Conservation (phyloP, 805 yeast species). For the Pichia occidentalis region DNA sequence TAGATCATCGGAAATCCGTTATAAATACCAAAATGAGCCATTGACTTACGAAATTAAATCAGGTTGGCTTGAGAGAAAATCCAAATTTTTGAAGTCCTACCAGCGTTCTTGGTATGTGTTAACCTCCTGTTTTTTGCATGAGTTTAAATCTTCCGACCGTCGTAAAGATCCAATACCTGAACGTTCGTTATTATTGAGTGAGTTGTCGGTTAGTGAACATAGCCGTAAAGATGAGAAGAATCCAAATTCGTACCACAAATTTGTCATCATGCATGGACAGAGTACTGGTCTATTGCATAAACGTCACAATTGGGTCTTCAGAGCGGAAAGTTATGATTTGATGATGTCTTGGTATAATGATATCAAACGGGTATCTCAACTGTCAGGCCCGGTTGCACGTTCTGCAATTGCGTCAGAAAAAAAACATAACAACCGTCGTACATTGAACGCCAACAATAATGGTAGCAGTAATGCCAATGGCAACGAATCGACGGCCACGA, state of each 20-base stretch:
- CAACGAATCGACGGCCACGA: conserved; percentile 27
- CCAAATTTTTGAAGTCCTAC: conserved; percentile 88
- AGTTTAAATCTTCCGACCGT: conserved; percentile 77
- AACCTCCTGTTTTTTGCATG: conserved; percentile 84
- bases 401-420: conserved; percentile 38
- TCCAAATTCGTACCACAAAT: conserved; percentile 57
- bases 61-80: conserved; percentile 81
- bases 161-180: conserved; percentile 76
- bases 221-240: conserved; percentile 59
- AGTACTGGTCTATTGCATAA: conserved; percentile 67
- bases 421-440: conserved; percentile 18
- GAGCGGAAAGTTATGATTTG: conserved; percentile 72
- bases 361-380: conserved; percentile 57
- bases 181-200: conserved; percentile 72
- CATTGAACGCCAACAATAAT: conserved; percentile 16
- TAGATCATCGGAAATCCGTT: conserved; percentile 51
- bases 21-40: conserved; percentile 64
- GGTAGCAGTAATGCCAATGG: conserved; percentile 13
- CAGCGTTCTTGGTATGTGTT: conserved; percentile 86
- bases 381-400: conserved; percentile 55
- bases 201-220: conserved; percentile 78
- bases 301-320: conserved; percentile 92
- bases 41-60: conserved; percentile 62
- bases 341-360: conserved; percentile 86
- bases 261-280: conserved; percentile 70